phyloP scores from a whole-genome alignment of 129 eudicot species.

The carrot (Daucus carota) region DH1_v3.0 NC_030384.2:32388501-32389000 shows the following conservation, averaged over 20 bases:
- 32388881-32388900: conserved; percentile 74
- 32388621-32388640: neutral
- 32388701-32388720: neutral
- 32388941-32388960: conserved; percentile 83
- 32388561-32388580: neutral
- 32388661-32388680: neutral
- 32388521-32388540: neutral
- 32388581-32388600: neutral
- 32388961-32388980: conserved; percentile 91
- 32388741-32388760: neutral
- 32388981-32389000: conserved; percentile 92
- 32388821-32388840: conserved; percentile 75
- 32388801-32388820: conserved; percentile 86
- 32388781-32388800: conserved; percentile 41
- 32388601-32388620: neutral
- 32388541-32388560: neutral
- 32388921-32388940: conserved; percentile 79
- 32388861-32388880: conserved; percentile 67
- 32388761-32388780: neutral
- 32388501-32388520: too few relatives aligned
- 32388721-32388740: neutral
- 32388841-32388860: conserved; percentile 85
- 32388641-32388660: neutral
- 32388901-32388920: conserved; percentile 82
- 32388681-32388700: neutral